Evolutionary conservation across 495 filamentous ascomycete species (phyloP), one percentile per base, ranked within the genome.

Genomic region (Aspergillus sclerotiicarbonarius): DNA sequence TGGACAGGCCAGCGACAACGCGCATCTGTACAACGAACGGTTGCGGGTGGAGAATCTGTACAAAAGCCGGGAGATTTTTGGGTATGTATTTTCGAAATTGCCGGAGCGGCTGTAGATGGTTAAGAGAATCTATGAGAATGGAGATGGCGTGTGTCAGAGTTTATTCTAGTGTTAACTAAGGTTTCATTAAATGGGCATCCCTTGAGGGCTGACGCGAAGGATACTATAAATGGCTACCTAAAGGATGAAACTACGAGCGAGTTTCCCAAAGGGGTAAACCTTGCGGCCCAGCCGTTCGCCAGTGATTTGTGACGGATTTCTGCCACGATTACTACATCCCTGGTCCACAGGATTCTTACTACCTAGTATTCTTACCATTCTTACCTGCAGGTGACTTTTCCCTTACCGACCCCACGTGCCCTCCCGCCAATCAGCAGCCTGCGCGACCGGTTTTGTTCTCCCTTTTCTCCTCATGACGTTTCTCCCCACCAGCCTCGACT

Each of bases 11-110:
- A 97, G 91, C 66, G 94, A 98, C 68, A 83, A 84, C 52, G 94
- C 92, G 25, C 94, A 98, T 84, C 72, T 98, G 72, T 90, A 95
- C 64, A 97, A 98, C 69, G 94, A 98, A 80, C 76, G 95, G 54
- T 71, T 98, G 69, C 79, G 94, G 39, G 77, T 98, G 51, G 72
- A 87, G 65, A 98, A 98, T 70, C 69, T 98, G 67, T 87, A 90
- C 57, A 96, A 95, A 75, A 93, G 90, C 62, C 84, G 90, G 58
- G 90, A 92, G 69, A 96, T 98, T 37, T 96, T 98, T 62, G 84
- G 87, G 54, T 85, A 82, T 65, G 90, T 98, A 21, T 98, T 98
- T 71, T 74, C 73, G 59, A 80, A 87, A 61, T 74, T 92, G 65
- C 85, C 86, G 43, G 73, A 73, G 58, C 83, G 81, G 43, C n/a